Percentiles rank a stretch among this genome's conserved stretches.
These are phyloP conservation scores for Isatis lusitanica DNA, from an alignment of 441 rosid genomes.

Conservation along the genomic window DNA sequence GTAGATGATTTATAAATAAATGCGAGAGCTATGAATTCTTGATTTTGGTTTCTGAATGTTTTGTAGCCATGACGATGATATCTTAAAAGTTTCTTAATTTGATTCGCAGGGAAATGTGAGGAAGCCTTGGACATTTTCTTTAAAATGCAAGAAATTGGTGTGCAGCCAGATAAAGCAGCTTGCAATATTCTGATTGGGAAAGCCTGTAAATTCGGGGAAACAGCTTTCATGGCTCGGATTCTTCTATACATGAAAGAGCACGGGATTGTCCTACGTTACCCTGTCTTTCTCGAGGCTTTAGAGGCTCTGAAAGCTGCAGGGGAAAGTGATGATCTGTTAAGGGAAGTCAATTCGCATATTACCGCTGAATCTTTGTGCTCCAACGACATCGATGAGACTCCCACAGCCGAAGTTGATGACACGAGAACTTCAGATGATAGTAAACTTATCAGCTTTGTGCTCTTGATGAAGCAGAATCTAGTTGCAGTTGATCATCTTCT, in stretches of 20 bases:
- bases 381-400: conserved; percentile 21
- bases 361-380: conserved; percentile 35
- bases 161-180: conserved; percentile 84
- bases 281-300: conserved; percentile 60
- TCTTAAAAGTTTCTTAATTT: conserved; percentile 5
- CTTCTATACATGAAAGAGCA: conserved; percentile 69
- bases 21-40: neutral
- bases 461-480: conserved; percentile 69
- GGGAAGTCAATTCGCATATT: conserved; percentile 74
- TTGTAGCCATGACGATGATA: neutral
- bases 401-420: conserved; percentile 34
- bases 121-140: conserved; percentile 73
- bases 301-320: conserved; percentile 50
- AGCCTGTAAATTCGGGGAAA: conserved; percentile 59
- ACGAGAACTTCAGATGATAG: conserved; percentile 33
- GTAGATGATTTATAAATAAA: neutral
- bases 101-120: conserved; percentile 58
- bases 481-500: conserved; percentile 57
- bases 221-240: conserved; percentile 43
- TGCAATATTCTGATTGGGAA: conserved; percentile 77
- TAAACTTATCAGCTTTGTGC: conserved; percentile 44
- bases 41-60: neutral
- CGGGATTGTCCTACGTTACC: conserved; percentile 58
- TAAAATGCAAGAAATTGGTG: conserved; percentile 80
- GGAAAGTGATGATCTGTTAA: conserved; percentile 53